Evolutionary conservation across 768 basidiomycete genomes (phyloP).

Genomic region (Boletus rex-veris): DNA sequence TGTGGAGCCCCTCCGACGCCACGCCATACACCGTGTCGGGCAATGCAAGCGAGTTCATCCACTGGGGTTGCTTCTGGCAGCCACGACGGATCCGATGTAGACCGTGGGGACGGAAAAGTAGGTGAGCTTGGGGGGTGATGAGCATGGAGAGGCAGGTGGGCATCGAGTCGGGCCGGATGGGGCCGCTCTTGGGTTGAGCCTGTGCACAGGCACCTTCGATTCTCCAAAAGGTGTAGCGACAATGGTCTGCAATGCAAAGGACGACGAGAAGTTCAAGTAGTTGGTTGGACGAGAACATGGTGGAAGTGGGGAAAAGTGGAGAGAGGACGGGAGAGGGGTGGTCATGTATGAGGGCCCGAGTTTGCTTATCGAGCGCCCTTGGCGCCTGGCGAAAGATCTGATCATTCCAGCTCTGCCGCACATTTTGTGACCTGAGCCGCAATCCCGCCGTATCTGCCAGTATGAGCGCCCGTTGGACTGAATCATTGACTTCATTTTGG

Average conservation of each 20-base stretch:
- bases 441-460: too few species aligned
- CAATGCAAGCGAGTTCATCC: neutral
- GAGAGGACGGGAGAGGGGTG: too few species aligned
- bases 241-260: neutral
- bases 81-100: neutral
- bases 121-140: neutral
- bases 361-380: too few species aligned
- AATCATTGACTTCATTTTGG: too few species aligned
- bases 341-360: too few species aligned
- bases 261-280: neutral
- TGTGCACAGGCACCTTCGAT: neutral
- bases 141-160: neutral
- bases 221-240: neutral
- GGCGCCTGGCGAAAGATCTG: too few species aligned
- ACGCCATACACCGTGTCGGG: neutral
- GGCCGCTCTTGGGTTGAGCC: neutral
- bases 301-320: neutral
- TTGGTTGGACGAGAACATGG: constrained; percentile 1
- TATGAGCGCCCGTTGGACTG: too few species aligned
- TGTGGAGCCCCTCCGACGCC: neutral
- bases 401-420: too few species aligned
- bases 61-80: neutral
- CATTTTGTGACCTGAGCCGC: too few species aligned
- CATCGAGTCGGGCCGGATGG: neutral
- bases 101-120: neutral